Evolutionary conservation across 2,329 filamentous ascomycete species (phyloP), one percentile per base, ranked within the genome.

Genomic region (Trichoderma endophyticum): DNA sequence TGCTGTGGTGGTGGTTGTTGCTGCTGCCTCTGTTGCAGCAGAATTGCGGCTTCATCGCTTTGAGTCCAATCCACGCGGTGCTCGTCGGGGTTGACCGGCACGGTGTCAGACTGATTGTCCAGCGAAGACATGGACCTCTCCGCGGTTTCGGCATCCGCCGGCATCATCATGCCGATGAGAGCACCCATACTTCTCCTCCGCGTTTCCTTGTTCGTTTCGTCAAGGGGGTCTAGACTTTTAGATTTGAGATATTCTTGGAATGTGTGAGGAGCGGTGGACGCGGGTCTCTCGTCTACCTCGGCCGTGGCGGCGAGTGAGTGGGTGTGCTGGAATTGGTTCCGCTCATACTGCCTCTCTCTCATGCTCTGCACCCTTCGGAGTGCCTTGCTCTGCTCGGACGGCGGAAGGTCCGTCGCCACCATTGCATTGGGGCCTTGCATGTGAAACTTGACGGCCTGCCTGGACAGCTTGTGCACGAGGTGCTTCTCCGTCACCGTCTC

Each of bases 21-120:
- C 28, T 69, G 66, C 18, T 67, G 48, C 15, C 60, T 36, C 32
- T 71, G 61, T 57, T 75, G 73, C 43, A 73, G 69, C 67, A 57
- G 39, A 28, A 48, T 56, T 8, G 61, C 75, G 74, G 75, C 64
- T 78, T 89, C 86, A 73, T 89, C 88, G 75, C 83, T 86, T 77
- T 90, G 88, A 34, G 86, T 86, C 88, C 88, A 90, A 77, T 90
- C 87, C 70, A 86, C 84, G 36, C 84, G 81, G 75, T 83, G 82
- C 70, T 83, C 80, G 34, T 82, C 75, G 15, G 73, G 72, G 36
- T 75, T 73, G 9, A 71, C 71, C 6, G 68, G 60, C 34, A 57
- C 12, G 24, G 78, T 72, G 8, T 79, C 77, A 15, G 76, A 70
- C 43, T 76, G 75, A 11, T 54, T 67, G 28, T 73, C 72, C 30